These are phyloP conservation scores for Cystobasidium onofrii DNA, from an alignment of 768 basidiomycete genomes.

Conservation along the genomic window DNA sequence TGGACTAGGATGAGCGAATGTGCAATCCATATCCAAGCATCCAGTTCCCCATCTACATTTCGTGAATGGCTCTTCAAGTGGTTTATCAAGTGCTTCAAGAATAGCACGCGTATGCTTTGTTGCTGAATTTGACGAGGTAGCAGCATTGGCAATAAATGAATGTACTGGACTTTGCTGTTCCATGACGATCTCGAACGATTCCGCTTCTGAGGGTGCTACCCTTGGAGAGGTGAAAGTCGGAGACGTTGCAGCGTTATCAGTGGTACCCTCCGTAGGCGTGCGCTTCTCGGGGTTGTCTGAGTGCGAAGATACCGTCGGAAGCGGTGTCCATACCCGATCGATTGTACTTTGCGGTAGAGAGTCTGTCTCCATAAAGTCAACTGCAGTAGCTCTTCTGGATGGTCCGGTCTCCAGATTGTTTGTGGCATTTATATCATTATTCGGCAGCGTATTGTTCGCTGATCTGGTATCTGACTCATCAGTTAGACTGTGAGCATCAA, in stretches of 20 bases:
- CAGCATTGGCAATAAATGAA: neutral
- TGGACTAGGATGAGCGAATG: neutral
- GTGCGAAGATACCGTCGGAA: neutral
- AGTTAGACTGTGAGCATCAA: too few relatives aligned
- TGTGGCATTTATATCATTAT: too few relatives aligned
- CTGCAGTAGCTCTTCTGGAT: neutral
- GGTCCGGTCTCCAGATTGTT: neutral
- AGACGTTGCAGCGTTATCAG: neutral
- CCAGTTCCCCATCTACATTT: neutral
- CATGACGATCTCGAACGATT: slow-evolving; percentile 29
- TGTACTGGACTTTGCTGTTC: neutral
- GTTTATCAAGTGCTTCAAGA: neutral
- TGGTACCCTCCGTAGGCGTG: neutral
- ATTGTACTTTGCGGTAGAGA: neutral
- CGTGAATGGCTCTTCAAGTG: neutral
- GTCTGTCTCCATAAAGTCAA: neutral
- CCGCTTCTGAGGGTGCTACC: slow-evolving; percentile 9
- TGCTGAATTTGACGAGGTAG: neutral
- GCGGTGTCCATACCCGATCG: neutral
- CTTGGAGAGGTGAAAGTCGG: neutral
- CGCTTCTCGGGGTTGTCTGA: neutral
- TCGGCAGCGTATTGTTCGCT: too few relatives aligned
- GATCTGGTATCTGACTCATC: too few relatives aligned
- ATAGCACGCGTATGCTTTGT: neutral
- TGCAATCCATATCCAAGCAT: slow-evolving; percentile 11